phyloP scores from a whole-genome alignment of 2,329 filamentous ascomycete species.

The Colletotrichum graminicola region DNA sequence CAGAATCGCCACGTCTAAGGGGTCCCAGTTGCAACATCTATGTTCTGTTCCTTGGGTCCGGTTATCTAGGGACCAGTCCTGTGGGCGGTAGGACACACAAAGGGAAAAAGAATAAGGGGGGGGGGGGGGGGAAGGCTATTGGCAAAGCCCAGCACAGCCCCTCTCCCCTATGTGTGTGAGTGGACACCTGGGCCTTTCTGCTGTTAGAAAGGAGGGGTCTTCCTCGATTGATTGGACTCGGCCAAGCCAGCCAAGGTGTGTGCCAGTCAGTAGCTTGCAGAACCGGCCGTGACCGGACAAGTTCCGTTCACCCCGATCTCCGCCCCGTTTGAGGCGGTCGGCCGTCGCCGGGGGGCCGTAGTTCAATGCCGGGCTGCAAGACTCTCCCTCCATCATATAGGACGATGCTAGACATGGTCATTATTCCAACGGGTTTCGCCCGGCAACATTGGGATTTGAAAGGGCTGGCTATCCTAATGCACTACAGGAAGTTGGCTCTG shows the following conservation, averaged over 20 bases:
- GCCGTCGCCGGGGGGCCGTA: background rate
- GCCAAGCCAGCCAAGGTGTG: background rate
- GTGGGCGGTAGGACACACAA: background rate
- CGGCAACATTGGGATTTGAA: background rate
- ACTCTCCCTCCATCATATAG: background rate
- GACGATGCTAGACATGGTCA: background rate
- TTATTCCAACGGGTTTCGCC: background rate
- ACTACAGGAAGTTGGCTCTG: background rate
- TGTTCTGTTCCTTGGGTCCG: background rate
- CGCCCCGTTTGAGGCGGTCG: slow-evolving; percentile 21
- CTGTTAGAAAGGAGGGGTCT: background rate
- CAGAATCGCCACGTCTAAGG: background rate
- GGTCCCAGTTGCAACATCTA: background rate
- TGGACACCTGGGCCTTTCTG: slow-evolving; percentile 1
- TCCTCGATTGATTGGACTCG: background rate
- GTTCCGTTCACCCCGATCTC: slow-evolving; percentile 6
- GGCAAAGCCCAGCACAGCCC: background rate
- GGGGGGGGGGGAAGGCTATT: slow-evolving; percentile 4
- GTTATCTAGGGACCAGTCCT: background rate
- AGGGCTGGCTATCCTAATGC: background rate
- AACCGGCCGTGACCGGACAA: slow-evolving; percentile 8
- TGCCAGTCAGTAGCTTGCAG: background rate
- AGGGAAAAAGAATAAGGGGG: too few species aligned
- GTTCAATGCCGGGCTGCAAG: background rate
- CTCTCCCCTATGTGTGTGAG: background rate